Conservation (phyloP, 2,329 filamentous ascomycete genomes). For the Tetracladium maxilliforme region DNA sequence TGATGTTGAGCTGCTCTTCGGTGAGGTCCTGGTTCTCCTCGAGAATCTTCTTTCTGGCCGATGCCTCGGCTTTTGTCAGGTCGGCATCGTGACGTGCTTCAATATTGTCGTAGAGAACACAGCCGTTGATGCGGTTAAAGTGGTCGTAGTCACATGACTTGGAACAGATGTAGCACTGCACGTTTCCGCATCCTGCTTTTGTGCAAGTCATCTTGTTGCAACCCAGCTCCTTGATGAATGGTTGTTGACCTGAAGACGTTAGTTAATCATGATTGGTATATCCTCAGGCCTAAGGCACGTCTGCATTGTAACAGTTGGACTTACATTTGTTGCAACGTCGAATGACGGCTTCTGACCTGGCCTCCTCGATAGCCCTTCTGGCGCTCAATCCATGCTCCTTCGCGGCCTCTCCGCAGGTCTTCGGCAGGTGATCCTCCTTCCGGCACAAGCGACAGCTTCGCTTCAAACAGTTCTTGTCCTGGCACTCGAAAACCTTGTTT, state of each 20-base stretch:
- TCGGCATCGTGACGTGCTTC: conserved; percentile 48
- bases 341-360: conserved; percentile 68
- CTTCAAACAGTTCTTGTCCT: conserved; percentile 46
- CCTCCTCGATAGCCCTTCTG: conserved; percentile 63
- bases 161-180: conserved; percentile 60
- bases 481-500: conserved; percentile 62
- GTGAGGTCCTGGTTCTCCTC: conserved; percentile 46
- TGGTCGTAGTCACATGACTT: conserved; percentile 51
- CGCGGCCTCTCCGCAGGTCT: conserved; percentile 53
- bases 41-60: conserved; percentile 36
- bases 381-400: conserved; percentile 42
- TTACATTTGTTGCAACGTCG: conserved; percentile 56
- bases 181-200: conserved; percentile 30
- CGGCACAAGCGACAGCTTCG: conserved; percentile 57
- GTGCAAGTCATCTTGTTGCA: conserved; percentile 77
- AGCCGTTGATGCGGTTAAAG: conserved; percentile 53
- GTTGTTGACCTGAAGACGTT: conserved; percentile 44
- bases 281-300: background rate
- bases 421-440: conserved; percentile 54
- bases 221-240: conserved; percentile 64
- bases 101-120: conserved; percentile 45
- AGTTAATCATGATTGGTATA: background rate
- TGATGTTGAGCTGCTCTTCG: conserved; percentile 40
- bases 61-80: conserved; percentile 43
- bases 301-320: conserved; percentile 7